phyloP scores from a whole-genome alignment of 805 yeast genomes.

The Sungouiella thailandica region DNA sequence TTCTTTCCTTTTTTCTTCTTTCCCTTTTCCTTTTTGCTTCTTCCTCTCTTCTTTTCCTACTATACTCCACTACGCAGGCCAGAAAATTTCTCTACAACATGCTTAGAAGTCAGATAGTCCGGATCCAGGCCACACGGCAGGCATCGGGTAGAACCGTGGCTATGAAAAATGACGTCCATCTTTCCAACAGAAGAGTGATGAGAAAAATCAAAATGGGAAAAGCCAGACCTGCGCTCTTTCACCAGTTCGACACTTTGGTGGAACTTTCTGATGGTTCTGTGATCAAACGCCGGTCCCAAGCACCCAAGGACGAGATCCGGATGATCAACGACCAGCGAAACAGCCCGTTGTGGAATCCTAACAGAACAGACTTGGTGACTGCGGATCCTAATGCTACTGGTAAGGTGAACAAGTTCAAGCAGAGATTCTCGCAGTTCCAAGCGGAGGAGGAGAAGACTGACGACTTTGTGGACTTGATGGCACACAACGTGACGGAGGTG shows the following conservation, averaged over 20 bases:
- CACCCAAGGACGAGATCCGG: conserved; percentile 81
- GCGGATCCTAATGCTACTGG: conserved; percentile 83
- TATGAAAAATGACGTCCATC: conserved; percentile 35
- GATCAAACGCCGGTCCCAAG: conserved; percentile 72
- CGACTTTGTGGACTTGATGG: conserved; percentile 53
- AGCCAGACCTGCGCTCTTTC: conserved; percentile 89
- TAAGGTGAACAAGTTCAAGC: conserved; percentile 68
- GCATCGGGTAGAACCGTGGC: conserved; percentile 16
- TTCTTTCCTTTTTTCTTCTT: too few species aligned
- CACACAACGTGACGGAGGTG: conserved; percentile 50
- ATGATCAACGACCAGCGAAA: conserved; percentile 87
- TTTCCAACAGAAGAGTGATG: conserved; percentile 52
- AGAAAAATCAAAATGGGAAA: conserved; percentile 72
- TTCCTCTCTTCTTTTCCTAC: too few species aligned
- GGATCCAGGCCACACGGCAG: conserved; percentile 7
- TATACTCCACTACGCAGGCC: neutral
- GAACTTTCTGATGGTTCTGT: conserved; percentile 95
- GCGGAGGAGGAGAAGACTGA: conserved; percentile 27
- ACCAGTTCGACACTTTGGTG: conserved; percentile 84
- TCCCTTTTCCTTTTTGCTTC: too few species aligned
- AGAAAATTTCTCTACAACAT: conserved; percentile 5
- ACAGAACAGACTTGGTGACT: conserved; percentile 68
- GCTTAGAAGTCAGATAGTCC: conserved; percentile 1
- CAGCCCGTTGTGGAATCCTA: conserved; percentile 83
- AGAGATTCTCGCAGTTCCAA: conserved; percentile 48